Base-by-base conservation (phyloP, 2,329 filamentous ascomycete species). In the Colletotrichum plurivorum region DNA sequence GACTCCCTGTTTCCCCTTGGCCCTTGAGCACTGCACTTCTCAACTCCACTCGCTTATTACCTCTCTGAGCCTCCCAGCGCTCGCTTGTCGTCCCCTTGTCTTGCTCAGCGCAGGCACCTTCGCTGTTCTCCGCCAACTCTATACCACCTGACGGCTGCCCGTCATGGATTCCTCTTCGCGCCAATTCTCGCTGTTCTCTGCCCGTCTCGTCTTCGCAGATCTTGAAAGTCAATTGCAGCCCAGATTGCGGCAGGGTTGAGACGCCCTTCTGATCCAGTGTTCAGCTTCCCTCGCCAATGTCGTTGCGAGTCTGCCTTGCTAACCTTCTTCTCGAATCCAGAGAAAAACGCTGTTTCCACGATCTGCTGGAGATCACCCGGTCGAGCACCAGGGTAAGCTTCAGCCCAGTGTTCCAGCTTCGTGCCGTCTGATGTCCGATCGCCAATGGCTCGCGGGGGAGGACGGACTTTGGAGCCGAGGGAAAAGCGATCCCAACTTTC, bases 391-490 rank as follows among this genome's bases (percentile, higher is more conserved):
- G 18, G 31, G 13, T 55, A 69, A 60, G 62, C 66, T 69, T 55
- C 62, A 60, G 45, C 22, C 66, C 62, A 66, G 66, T 66, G 66
- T 69, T 69, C 66, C 66, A 66, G 66, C 55, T 66, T 31, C 31
- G 49, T 60, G 66, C 55, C 66, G 62, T 69, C 66, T 55, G 62
- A 69, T 59, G 49, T 66, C 61, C 15, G 51, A 69, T 66, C 62
- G 62, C 62, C 55, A 53, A 66, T 54, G 27, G 12, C 36, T 56
- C 49, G 54, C 43, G 41, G 54, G 55, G 62, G 12, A 36, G 49
- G 39, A 25, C 65, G 55, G 66, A 13, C 49, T 65, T 54, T 41
- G 49, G 18, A 46, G n/a, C 60, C 60, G 65, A 54, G 46, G 31
- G 31, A 36, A 45, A 65, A 51, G 10, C 54, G 45, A 54, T 65